Conservation (phyloP, 2,329 filamentous ascomycete genomes). For the Cadophora sp. region DNA sequence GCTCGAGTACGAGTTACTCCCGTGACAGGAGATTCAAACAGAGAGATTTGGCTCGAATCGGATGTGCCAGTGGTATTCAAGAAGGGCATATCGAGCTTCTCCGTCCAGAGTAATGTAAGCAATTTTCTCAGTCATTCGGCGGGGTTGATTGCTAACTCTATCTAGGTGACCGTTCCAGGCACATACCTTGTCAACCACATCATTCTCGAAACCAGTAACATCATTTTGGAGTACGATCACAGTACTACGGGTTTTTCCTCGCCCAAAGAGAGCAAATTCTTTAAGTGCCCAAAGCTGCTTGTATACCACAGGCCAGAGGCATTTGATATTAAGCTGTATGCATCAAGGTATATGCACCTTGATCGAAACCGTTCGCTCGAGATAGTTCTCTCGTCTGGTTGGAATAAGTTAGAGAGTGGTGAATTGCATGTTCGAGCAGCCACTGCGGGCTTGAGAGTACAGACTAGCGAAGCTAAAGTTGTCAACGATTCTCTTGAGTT, state of each 20-base stretch:
- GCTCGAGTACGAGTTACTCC: conserved; percentile 69
- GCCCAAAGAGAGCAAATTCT: conserved; percentile 48
- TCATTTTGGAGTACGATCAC: conserved; percentile 71
- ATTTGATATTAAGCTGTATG: conserved; percentile 70
- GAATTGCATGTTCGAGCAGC: conserved; percentile 68
- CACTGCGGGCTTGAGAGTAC: conserved; percentile 69
- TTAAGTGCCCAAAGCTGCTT: conserved; percentile 68
- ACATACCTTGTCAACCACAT: conserved; percentile 79
- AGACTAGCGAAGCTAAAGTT: conserved; percentile 65
- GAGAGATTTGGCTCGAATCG: conserved; percentile 70
- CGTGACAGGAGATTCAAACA: conserved; percentile 59
- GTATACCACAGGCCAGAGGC: conserved; percentile 75
- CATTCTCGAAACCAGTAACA: conserved; percentile 66
- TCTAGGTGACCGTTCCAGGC: conserved; percentile 70
- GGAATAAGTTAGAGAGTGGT: conserved; percentile 69
- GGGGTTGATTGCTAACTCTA: conserved; percentile 41
- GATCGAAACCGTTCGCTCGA: conserved; percentile 81
- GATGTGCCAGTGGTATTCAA: conserved; percentile 51
- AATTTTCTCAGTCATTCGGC: neutral
- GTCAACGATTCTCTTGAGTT: conserved; percentile 52
- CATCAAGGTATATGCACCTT: conserved; percentile 77
- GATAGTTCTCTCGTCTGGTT: conserved; percentile 73
- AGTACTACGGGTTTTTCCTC: conserved; percentile 48
- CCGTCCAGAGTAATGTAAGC: conserved; percentile 55
- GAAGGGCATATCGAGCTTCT: conserved; percentile 53